These are phyloP conservation scores for Seminavis robusta DNA, from an alignment of 108 stramenopile species.

Conservation along the genomic window DNA sequence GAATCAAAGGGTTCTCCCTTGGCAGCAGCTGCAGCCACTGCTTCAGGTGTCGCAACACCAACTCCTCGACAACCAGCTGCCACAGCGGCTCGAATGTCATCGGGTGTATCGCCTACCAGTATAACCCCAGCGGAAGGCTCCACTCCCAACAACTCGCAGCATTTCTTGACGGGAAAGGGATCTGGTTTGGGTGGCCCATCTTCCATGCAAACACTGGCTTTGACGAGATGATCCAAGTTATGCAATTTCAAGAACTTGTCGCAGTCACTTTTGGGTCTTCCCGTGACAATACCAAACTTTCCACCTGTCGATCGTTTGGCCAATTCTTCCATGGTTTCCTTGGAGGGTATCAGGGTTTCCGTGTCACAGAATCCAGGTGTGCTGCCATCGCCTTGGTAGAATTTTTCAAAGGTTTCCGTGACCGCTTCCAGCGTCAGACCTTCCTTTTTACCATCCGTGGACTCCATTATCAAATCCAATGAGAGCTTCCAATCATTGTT, in stretches of 20 bases:
- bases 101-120: slow-evolving; percentile 91
- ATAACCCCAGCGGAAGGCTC: slow-evolving; percentile 39
- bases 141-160: slow-evolving; percentile 51
- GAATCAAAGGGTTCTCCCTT: slow-evolving; percentile 31
- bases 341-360: slow-evolving; percentile 70
- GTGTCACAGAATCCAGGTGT: slow-evolving; percentile 53
- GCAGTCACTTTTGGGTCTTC: slow-evolving; percentile 82
- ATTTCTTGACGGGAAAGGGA: slow-evolving; percentile 65
- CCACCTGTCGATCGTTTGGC: slow-evolving; percentile 26
- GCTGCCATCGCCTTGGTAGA: slow-evolving; percentile 69
- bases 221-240: slow-evolving; percentile 48
- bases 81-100: slow-evolving; percentile 80
- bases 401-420: slow-evolving; percentile 80
- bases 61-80: slow-evolving; percentile 69
- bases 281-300: slow-evolving; percentile 81
- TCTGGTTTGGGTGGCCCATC: slow-evolving; percentile 91
- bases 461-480: slow-evolving; percentile 52
- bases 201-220: slow-evolving; percentile 82
- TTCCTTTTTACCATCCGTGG: slow-evolving; percentile 44
- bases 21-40: slow-evolving; percentile 32
- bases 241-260: slow-evolving; percentile 69
- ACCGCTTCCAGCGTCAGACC: slow-evolving; percentile 73
- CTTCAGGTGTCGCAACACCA: slow-evolving; percentile 86
- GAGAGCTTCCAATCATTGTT: slow-evolving; percentile 94
- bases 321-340: slow-evolving; percentile 62